Evolutionary conservation across 164 flowering plant species (phyloP), one percentile per base, ranked within the genome.

Genomic region (Chloranthus sessilifolius): DNA sequence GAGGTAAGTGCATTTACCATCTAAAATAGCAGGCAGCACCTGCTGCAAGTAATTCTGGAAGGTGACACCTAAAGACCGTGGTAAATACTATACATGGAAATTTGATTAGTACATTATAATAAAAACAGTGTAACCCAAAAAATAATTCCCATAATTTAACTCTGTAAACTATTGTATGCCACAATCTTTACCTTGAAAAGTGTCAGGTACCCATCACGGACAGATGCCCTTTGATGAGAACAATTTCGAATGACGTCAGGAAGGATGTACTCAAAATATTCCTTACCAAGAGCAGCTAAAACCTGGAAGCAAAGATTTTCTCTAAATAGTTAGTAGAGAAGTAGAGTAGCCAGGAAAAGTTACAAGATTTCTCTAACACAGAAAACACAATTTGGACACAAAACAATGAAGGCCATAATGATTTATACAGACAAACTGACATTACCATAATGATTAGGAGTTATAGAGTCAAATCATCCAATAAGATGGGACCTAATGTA

Each of bases 21-120:
- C 96, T 56, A 92, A 65, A 39, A 92, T 92, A 35, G 99, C 88
- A 56, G 99, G 99, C 52, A 92, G 69, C 43, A 92, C 95, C 64
- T 71, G 95, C 65, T 82, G 95, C 74, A 92, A 55, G 63, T 92
- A 92, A 62, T 83, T 88, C 74, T 92, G 99, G 65, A 92, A 92
- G 50, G 80, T 81, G 42, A 67, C 74, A 52, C 99, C 99, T 48
- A 92, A 75, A 41, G 99, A 88, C 68, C 96, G 80, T 46, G 99
- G 99, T 46, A 88, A 62, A 72, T 82, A 92, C 99, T 92, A 45
- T 47, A 73, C 28, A 54, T 5, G 26, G 16, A 44, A 59, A 12
- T 28, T 45, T 16, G 27, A 44, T 22, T 7, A 64, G 35, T 25
- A 30, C 4, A 20, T 20, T 53, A 31, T 14, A 0, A 52, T 1